phyloP scores from a whole-genome alignment of 306 rosid genomes.

The Styphnolobium japonicum region DNA sequence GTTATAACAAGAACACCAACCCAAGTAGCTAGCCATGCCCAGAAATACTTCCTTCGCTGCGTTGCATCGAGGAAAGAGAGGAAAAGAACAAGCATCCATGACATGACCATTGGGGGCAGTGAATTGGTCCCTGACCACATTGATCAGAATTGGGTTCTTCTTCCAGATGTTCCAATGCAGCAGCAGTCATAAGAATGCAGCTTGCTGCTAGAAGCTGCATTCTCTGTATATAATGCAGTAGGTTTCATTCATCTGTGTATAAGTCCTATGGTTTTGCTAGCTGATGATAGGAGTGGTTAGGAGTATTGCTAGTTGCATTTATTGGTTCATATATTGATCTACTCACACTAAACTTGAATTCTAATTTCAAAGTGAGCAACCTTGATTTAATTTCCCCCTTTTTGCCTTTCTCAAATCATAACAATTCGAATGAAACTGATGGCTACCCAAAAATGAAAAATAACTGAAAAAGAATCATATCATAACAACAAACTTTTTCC shows the following conservation, averaged over 20 bases:
- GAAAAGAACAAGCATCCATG: slow-evolving; percentile 16
- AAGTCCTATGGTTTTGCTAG: not conserved
- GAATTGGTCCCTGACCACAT: not conserved
- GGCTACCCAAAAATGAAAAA: no score
- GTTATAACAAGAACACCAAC: slow-evolving; percentile 61
- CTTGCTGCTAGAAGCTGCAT: not conserved
- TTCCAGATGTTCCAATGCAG: no score
- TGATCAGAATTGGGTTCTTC: slow-evolving; percentile 28
- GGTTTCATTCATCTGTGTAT: not conserved
- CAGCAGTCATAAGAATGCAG: not conserved
- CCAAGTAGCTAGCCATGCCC: slow-evolving; percentile 13
- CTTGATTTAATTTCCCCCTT: no score
- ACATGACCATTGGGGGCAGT: slow-evolving; percentile 44
- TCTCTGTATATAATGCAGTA: not conserved
- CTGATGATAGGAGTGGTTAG: no score
- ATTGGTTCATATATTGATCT: no score
- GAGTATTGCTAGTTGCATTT: no score
- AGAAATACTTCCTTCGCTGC: slow-evolving; percentile 57
- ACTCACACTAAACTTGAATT: no score
- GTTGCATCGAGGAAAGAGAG: slow-evolving; percentile 43
- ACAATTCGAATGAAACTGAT: no score
- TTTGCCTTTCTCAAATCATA: no score
- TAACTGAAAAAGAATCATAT: no score
- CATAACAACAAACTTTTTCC: no score
- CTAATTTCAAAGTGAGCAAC: no score